Base-by-base conservation (phyloP, 1,284 basidiomycete genomes). In the Puccinia hordei region DNA sequence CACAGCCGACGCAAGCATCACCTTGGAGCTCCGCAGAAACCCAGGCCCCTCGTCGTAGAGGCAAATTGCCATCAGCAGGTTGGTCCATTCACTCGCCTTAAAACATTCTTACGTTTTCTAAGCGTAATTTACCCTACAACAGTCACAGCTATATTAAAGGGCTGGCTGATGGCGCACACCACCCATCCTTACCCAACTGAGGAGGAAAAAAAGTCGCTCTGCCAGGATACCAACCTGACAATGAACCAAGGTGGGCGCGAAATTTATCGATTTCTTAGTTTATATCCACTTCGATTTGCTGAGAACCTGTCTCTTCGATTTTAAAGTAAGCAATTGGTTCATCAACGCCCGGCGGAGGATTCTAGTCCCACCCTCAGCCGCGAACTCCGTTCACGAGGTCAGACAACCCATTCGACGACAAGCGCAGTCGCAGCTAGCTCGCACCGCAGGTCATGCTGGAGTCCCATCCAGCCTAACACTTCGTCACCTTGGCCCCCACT, bases 151-250 rank as follows among this genome's bases (percentile, higher is more conserved):
- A 92, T 91, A 84, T 89, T 95, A 84, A 93, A 93, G 84, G 89
- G 92, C n/a, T 95, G 93, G 93, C 87, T 95, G 53, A 91, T 95
- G 84, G 90, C 91, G 81, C 93, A 95, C 85, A 91, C 92, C 2
- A 91, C 93, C 84, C 93, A 95, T 83, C 93, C 93, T 12, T 95
- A 95, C 85, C 93, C 93, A 30, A 92, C 90, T 82, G 92, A 95
- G 85, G 92, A 94, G 83, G 93, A 95, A 88, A 95, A 95, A 87
- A 93, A 93, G 84, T 90, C 91, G 84, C 87, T 95, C 81, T 94
- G 93, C 86, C 89, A 91, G 83, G 90, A 91, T 71, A 95, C 93
- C 0, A 92, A 92, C 19, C 87, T 95, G 82, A 92, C 90, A 85
- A 93, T 94, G 90, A 91, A 89, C 85, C 93, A 94, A 86, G 92